Percentiles rank a stretch among this genome's conserved stretches.
These are phyloP conservation scores for Teunomyces aglyptinius DNA, from an alignment of 805 yeast genomes.

Conservation along the genomic window DNA sequence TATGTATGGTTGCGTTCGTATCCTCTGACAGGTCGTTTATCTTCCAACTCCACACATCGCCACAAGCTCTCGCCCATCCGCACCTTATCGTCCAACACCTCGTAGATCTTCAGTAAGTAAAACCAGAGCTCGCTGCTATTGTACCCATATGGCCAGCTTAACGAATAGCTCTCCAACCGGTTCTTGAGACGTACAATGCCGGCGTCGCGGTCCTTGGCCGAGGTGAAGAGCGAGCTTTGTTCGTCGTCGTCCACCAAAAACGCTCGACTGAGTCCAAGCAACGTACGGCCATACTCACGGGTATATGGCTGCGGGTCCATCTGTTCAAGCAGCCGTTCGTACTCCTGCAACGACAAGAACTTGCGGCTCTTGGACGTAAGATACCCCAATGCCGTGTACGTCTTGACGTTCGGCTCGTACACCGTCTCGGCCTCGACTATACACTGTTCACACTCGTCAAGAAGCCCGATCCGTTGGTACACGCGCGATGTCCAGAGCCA, in stretches of 20 bases:
- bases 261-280: constrained; percentile 54
- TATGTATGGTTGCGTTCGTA: too few species aligned
- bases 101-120: constrained; percentile 63
- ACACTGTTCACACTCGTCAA: constrained; percentile 66
- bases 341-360: constrained; percentile 56
- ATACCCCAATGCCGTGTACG: constrained; percentile 50
- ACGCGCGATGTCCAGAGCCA: constrained; percentile 77
- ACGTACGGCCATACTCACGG: constrained; percentile 46
- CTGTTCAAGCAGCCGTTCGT: constrained; percentile 58
- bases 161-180: constrained; percentile 37
- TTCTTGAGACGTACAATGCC: constrained; percentile 58
- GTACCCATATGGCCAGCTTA: constrained; percentile 39
- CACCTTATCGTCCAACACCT: constrained; percentile 49
- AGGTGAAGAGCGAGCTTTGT: constrained; percentile 43
- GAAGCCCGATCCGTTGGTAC: constrained; percentile 54
- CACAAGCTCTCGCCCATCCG: constrained; percentile 52
- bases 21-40: constrained; percentile 52
- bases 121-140: constrained; percentile 64
- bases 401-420: constrained; percentile 43
- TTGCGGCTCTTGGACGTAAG: constrained; percentile 43
- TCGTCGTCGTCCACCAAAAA: constrained; percentile 41
- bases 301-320: constrained; percentile 24
- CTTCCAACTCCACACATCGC: constrained; percentile 65
- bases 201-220: constrained; percentile 55
- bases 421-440: constrained; percentile 66